Evolutionary conservation across 2,329 filamentous ascomycete species (phyloP).

Genomic region (Colletotrichum sp.): DNA sequence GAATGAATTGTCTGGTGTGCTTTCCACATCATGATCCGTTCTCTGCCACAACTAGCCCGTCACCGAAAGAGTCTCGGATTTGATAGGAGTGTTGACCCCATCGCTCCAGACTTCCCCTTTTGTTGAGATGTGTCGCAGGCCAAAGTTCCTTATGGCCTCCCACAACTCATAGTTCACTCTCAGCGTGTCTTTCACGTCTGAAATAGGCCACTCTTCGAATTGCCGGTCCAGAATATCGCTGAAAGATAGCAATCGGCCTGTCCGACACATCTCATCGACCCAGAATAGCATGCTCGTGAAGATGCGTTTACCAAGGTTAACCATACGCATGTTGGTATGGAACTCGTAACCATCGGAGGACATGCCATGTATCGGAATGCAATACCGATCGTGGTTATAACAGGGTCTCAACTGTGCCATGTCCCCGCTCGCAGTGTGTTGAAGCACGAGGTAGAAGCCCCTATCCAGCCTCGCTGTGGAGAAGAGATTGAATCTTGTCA

Average conservation of each 20-base stretch:
- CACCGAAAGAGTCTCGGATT: neutral
- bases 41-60: neutral
- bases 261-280: neutral
- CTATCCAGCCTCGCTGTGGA: neutral
- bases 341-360: neutral
- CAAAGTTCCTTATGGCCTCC: neutral
- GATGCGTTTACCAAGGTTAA: neutral
- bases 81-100: neutral
- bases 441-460: fast-evolving
- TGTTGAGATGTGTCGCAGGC: fast-evolving
- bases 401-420: neutral
- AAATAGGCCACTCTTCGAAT: neutral
- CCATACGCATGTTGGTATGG: fast-evolving
- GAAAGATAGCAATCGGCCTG: neutral
- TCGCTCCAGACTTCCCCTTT: neutral
- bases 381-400: fast-evolving
- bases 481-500: neutral
- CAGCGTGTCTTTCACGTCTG: fast-evolving
- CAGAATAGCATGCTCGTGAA: neutral
- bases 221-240: neutral
- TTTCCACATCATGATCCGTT: neutral
- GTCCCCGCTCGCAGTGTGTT: neutral
- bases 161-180: neutral
- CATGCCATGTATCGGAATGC: fast-evolving
- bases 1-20: fast-evolving